Base-by-base conservation (phyloP, 495 filamentous ascomycete species). In the Mytilinidion resinicola region DNA sequence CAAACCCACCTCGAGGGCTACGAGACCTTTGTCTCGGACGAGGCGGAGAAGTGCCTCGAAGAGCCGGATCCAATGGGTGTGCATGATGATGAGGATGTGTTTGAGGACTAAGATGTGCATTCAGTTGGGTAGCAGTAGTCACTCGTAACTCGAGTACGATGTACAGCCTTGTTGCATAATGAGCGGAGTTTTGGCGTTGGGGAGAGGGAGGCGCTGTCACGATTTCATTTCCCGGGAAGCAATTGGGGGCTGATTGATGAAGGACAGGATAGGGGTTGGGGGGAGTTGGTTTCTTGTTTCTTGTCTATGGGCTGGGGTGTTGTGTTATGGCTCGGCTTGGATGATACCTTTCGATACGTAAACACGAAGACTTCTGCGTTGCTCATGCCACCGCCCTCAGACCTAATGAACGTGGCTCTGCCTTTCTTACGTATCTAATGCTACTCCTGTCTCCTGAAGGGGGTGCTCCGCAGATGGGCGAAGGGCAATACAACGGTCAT, bases 1-100 rank as follows among this genome's bases (percentile, higher is more conserved):
- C 93, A 97, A 71, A 89, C 89, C 72, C 85, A 82, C 53, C 75
- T 98, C 37, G 91, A 96, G 71, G 88, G 91, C 66, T 96, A 95
- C 70, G 92, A 96, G 72, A 85, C 81, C 50, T 95, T 96, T 68
- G 89, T 93, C 3, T 87, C 88, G 17, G 87, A 92, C 63, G 92
- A 96, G 76, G 85, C 95, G 38, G 87, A 92, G 75, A 83, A 86
- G 70, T 90, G 96, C 75, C 68, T 61, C 35, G 67, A 71, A 62
- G 71, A 70, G 61, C 64, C 71, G 62, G 69, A 72, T 44, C 15
- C 64, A 4, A 59, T 51, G 12, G 60, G 67, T 55, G 50, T 39
- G 1, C 60, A 67, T 33, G 61, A 64, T 14, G 58, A 46, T 3
- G 56, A 53, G 8, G 63, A 58, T 15, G 25, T 30, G 25, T 30